Percentiles rank a stretch among this genome's conserved stretches.
Evolutionary conservation across 768 basidiomycete species (phyloP).

Genomic region (Lyophyllum atratum): DNA sequence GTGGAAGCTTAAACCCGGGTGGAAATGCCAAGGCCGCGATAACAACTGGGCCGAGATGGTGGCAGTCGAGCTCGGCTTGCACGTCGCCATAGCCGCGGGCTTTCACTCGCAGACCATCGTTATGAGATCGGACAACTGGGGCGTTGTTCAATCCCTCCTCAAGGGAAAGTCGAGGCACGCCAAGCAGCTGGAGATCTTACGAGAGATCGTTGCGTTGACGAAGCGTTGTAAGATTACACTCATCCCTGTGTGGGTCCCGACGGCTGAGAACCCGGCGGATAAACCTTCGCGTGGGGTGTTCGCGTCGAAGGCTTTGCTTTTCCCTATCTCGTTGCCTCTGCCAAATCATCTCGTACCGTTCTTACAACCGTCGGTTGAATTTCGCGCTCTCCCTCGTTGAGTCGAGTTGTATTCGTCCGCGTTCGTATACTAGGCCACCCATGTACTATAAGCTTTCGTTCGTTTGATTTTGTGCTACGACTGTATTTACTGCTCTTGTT

Average conservation of each 20-base stretch:
- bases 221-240: background rate
- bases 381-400: background rate
- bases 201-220: slow-evolving; percentile 17
- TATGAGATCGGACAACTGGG: slow-evolving; percentile 42
- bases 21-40: slow-evolving; percentile 27
- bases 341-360: slow-evolving; percentile 9
- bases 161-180: slow-evolving; percentile 22
- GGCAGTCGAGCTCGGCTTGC: slow-evolving; percentile 42
- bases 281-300: slow-evolving; percentile 16
- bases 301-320: slow-evolving; percentile 8
- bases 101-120: slow-evolving; percentile 22
- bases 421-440: no score
- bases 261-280: slow-evolving; percentile 14
- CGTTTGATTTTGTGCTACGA: no score
- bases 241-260: slow-evolving; percentile 6
- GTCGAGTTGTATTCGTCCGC: no score
- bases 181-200: slow-evolving; percentile 29
- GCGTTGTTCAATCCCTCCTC: slow-evolving; percentile 36
- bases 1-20: slow-evolving; percentile 36
- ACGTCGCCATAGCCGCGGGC: slow-evolving; percentile 26
- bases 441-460: no score
- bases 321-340: slow-evolving; percentile 4
- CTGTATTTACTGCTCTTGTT: no score
- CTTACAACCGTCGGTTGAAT: background rate
- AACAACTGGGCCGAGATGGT: slow-evolving; percentile 50